phyloP scores from a whole-genome alignment of 2,329 filamentous ascomycete genomes.

The Gnomoniopsis sp. region DNA sequence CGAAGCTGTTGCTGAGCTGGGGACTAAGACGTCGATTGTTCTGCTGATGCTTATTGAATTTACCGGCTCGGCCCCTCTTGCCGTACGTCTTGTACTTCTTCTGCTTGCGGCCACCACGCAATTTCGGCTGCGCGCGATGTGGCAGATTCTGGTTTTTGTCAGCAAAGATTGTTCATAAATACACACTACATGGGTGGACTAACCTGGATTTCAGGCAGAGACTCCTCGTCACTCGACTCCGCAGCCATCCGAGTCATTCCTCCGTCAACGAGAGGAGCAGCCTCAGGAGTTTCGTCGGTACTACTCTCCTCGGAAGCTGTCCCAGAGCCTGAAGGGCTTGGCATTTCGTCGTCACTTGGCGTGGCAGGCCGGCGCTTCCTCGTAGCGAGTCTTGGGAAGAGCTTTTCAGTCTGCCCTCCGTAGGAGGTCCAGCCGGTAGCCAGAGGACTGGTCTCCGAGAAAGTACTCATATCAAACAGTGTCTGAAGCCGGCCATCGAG shows the following conservation, averaged over 20 bases:
- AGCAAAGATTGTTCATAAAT: not conserved
- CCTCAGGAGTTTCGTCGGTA: slow-evolving; percentile 46
- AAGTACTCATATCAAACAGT: slow-evolving; percentile 75
- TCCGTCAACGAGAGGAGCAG: slow-evolving; percentile 28
- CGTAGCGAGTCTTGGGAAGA: slow-evolving; percentile 51
- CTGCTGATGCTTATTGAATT: slow-evolving; percentile 29
- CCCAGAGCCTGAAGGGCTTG: slow-evolving; percentile 45
- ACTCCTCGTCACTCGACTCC: slow-evolving; percentile 56
- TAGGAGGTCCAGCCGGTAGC: slow-evolving; percentile 68
- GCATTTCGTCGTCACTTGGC: slow-evolving; percentile 43
- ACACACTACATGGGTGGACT: not conserved
- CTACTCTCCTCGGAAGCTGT: slow-evolving; percentile 50
- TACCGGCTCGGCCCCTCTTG: slow-evolving; percentile 36
- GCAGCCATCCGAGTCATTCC: slow-evolving; percentile 53
- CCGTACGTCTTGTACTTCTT: slow-evolving; percentile 44
- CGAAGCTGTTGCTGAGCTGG: slow-evolving; percentile 27
- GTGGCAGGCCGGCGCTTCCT: slow-evolving; percentile 40
- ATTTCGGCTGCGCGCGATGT: slow-evolving; percentile 1
- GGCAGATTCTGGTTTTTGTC: slow-evolving; percentile 12
- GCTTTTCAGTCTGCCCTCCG: slow-evolving; percentile 47
- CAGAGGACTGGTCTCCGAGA: slow-evolving; percentile 55
- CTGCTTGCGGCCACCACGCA: slow-evolving; percentile 42
- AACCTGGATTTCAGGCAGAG: slow-evolving; percentile 2
- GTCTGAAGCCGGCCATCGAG: slow-evolving; percentile 64
- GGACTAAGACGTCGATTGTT: slow-evolving; percentile 17